These are phyloP conservation scores for Cryphonectria nitschkei DNA, from an alignment of 2,329 filamentous ascomycete species.

Conservation along the genomic window DNA sequence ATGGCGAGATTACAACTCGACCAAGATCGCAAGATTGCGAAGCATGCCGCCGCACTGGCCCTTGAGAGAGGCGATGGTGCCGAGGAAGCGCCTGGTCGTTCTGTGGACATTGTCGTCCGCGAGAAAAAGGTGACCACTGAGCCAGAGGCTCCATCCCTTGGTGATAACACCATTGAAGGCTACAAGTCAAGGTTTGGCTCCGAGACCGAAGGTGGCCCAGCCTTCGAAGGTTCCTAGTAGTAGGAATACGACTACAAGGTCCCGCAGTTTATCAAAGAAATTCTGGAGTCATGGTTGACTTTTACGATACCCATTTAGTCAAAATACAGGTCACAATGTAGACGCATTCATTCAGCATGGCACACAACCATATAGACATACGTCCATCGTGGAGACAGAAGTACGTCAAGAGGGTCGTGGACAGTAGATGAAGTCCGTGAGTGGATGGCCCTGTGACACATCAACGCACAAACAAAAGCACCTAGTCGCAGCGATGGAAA, in stretches of 20 bases:
- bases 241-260: not conserved
- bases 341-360: slow-evolving; percentile 18
- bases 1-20: slow-evolving; percentile 49
- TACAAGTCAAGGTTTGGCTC: slow-evolving; percentile 48
- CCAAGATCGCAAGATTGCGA: slow-evolving; percentile 45
- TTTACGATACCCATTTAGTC: slow-evolving; percentile 26
- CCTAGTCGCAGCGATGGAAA: slow-evolving; percentile 30
- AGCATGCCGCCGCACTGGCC: slow-evolving; percentile 50
- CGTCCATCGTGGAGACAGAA: slow-evolving; percentile 3
- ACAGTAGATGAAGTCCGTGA: slow-evolving; percentile 11
- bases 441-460: not conserved
- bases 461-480: not conserved
- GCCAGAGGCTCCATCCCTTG: slow-evolving; percentile 44
- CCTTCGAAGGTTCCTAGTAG: not conserved
- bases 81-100: slow-evolving; percentile 35
- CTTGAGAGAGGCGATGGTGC: slow-evolving; percentile 50
- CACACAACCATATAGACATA: not conserved
- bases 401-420: slow-evolving; percentile 1
- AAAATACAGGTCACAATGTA: not conserved
- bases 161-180: slow-evolving; percentile 52
- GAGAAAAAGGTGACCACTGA: slow-evolving; percentile 53
- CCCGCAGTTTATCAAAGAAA: too few species aligned
- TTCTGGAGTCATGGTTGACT: slow-evolving; percentile 23
- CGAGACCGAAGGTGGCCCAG: not conserved
- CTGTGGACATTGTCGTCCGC: slow-evolving; percentile 52